phyloP scores from a whole-genome alignment of 257 asterid species.

The Cruciata laevipes region DNA sequence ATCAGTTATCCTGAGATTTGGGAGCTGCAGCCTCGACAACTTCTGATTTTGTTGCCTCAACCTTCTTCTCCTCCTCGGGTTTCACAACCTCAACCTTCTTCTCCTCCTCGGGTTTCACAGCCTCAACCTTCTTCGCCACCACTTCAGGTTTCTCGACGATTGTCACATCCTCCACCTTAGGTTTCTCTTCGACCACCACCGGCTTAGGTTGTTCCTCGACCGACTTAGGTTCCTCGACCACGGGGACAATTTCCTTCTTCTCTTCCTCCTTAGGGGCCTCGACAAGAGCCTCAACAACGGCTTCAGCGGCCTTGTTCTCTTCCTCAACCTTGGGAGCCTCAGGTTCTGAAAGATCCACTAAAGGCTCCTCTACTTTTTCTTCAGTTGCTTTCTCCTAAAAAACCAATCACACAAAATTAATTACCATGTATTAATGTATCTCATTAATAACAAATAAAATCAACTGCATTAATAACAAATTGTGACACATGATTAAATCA shows the following conservation, averaged over 20 bases:
- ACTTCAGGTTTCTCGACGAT: background rate
- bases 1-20: constrained; percentile 9
- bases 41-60: constrained; percentile 4
- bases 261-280: constrained; percentile 24
- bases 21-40: constrained; percentile 6
- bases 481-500: no score
- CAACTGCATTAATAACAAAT: no score
- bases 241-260: constrained; percentile 18
- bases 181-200: constrained; percentile 17
- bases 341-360: constrained; percentile 37
- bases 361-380: constrained; percentile 30
- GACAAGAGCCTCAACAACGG: constrained; percentile 11
- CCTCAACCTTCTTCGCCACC: constrained; percentile 14
- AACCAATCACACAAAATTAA: background rate
- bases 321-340: constrained; percentile 10
- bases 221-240: constrained; percentile 14
- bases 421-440: no score
- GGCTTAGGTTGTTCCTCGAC: constrained; percentile 11
- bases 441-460: no score
- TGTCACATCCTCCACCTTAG: constrained; percentile 23
- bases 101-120: constrained; percentile 31
- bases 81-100: constrained; percentile 22
- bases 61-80: constrained; percentile 18
- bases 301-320: constrained; percentile 24
- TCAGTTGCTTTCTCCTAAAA: constrained; percentile 43